Base-by-base conservation (phyloP, 768 basidiomycete genomes). In the Dioszegia crocea region DNA sequence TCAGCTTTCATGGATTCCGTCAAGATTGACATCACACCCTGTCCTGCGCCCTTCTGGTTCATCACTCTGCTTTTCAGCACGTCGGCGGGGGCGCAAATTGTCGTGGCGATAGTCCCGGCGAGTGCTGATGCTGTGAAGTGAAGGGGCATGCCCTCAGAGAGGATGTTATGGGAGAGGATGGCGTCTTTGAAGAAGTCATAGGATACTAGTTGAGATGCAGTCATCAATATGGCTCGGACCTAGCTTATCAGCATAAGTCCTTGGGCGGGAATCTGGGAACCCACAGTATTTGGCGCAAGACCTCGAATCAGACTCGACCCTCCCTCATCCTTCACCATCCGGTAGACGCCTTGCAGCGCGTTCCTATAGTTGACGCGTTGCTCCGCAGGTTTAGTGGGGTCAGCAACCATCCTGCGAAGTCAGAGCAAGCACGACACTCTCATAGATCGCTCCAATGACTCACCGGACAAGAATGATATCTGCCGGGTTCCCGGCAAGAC, bases 211-310 rank as follows among this genome's bases (percentile, higher is more conserved):
- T 75, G 72, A 10, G 71, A 73, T 19, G 71, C 65, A 56, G 72
- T 76, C 75, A 75, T 74, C 19, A 75, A 51, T 38, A 74, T 68
- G 12, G 75, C 73, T 62, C 73, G 73, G 47, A 76, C 62, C 75
- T 71, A 41, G 45, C 33, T 2, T 12, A n/a, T 36, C 43, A 49
- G 57, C 47, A 33, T 11, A 2, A 10, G 19, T 8, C 2, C 12
- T n/a, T n/a, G 19, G n/a, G 16, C 24, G 27, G n/a, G 36, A 23
- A 23, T 29, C 10, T 51, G 16, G 29, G 27, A 4, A 67, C 72
- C 50, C 47, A 74, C 73, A 1, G 68, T 72, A 46, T 76, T 76
- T 0, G 75, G 73, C 17, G 57, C 60, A 21, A 71, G 41, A 29
- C 75, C 75, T 36, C 73, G 52, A 6, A 51, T 56, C 24, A 76